A percentile compares a stretch with the other conserved stretches of the same genome.
phyloP scores from a whole-genome alignment of 129 eudicot genomes.

The Chrysanthemum seticuspe region DNA sequence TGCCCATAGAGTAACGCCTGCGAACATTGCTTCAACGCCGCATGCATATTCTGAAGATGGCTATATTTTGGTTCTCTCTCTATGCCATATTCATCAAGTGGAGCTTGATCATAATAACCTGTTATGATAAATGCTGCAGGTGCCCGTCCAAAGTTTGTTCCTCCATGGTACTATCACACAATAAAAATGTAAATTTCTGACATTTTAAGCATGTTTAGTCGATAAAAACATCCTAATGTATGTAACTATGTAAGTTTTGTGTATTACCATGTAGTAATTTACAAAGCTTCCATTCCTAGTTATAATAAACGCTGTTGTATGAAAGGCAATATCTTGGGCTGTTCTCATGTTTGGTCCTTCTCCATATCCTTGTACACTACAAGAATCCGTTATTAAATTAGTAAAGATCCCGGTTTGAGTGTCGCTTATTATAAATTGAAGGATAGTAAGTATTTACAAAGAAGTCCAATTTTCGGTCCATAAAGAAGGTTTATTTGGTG shows the following conservation, averaged over 20 bases:
- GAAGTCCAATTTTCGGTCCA: conserved; percentile 98
- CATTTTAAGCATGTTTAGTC: too few relatives aligned
- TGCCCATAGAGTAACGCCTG: conserved; percentile 51
- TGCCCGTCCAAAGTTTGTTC: conserved; percentile 84
- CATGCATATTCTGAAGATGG: conserved; percentile 73
- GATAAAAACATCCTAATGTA: not conserved
- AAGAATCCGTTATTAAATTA: not conserved
- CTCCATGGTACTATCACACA: conserved; percentile 78
- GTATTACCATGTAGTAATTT: conserved; percentile 81
- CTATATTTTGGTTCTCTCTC: conserved; percentile 81
- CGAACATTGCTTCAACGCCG: conserved; percentile 56
- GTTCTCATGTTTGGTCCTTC: conserved; percentile 48
- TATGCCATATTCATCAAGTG: conserved; percentile 90
- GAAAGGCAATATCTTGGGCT: conserved; percentile 74
- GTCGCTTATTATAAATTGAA: not conserved
- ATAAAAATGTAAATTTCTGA: too few relatives aligned
- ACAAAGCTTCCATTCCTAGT: conserved; percentile 79
- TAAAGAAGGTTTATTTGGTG: conserved; percentile 75
- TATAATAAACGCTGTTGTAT: conserved; percentile 62
- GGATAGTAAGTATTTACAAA: conserved; percentile 39
- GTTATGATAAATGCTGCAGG: conserved; percentile 57
- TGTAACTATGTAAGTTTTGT: not conserved
- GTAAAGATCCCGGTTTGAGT: not conserved
- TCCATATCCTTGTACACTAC: conserved; percentile 74
- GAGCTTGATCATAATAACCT: conserved; percentile 85